Conservation (phyloP, 345 rosid genomes). For the Acer yangbiense region DNA sequence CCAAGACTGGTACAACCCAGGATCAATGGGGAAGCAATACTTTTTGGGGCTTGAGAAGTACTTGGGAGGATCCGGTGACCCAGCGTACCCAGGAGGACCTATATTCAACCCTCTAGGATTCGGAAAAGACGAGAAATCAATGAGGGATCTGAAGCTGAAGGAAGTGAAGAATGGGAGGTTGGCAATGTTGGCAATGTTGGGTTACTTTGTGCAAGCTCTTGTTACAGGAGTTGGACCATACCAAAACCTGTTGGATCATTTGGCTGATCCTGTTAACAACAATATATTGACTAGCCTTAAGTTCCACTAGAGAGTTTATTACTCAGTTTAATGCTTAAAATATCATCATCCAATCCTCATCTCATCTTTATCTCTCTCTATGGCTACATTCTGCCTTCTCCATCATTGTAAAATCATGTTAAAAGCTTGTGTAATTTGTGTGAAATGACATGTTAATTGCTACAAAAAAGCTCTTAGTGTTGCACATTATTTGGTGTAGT, state of each 20-base stretch:
- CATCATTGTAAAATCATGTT: slow-evolving; percentile 44
- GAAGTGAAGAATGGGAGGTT: slow-evolving; percentile 93
- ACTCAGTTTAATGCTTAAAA: slow-evolving; percentile 19
- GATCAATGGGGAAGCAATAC: slow-evolving; percentile 91
- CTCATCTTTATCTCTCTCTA: slow-evolving; percentile 10
- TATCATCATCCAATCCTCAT: background rate
- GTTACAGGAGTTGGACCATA: slow-evolving; percentile 94
- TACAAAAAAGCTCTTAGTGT: background rate
- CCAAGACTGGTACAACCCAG: slow-evolving; percentile 92
- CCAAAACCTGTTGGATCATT: slow-evolving; percentile 93
- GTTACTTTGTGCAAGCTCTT: slow-evolving; percentile 72
- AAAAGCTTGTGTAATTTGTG: slow-evolving; percentile 47
- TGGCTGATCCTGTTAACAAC: slow-evolving; percentile 96
- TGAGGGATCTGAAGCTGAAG: slow-evolving; percentile 91
- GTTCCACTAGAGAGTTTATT: slow-evolving; percentile 59
- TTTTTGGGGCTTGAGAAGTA: slow-evolving; percentile 87
- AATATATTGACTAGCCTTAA: slow-evolving; percentile 90
- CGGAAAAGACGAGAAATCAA: slow-evolving; percentile 84
- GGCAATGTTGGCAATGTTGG: slow-evolving; percentile 89
- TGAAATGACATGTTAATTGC: slow-evolving; percentile 39
- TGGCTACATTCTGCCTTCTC: slow-evolving; percentile 5
- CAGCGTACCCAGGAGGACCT: slow-evolving; percentile 92
- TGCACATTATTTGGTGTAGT: too few species aligned
- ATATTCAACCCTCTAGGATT: slow-evolving; percentile 92
- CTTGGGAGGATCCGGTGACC: slow-evolving; percentile 85